These are phyloP conservation scores for Oryza longistaminata DNA, from an alignment of 176 grass and related monocot species.

Conservation along the genomic window DNA sequence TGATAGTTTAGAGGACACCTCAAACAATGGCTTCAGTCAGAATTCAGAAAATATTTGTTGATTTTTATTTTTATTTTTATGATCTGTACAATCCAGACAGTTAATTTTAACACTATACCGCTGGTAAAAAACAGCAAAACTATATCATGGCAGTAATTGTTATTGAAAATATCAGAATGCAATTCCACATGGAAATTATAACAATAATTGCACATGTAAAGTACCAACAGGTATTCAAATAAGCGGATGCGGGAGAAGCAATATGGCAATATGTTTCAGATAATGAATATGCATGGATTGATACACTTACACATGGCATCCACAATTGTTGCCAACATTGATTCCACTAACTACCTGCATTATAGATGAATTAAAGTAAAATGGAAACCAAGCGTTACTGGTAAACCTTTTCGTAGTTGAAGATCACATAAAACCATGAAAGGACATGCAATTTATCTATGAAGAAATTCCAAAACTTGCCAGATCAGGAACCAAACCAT, in stretches of 20 bases:
- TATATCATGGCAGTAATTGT: background rate
- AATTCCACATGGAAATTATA: background rate
- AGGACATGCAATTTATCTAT: background rate
- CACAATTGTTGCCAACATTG: constrained; percentile 86
- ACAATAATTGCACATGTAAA: background rate
- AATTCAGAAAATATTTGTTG: background rate
- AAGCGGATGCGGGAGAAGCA: background rate
- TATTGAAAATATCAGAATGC: background rate
- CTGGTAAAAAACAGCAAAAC: background rate
- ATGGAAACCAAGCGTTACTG: background rate
- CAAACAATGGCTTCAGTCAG: background rate
- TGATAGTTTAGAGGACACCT: background rate
- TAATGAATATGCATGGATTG: constrained; percentile 7
- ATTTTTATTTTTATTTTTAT: background rate
- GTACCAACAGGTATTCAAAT: background rate
- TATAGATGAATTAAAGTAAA: constrained; percentile 33
- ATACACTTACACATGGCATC: constrained; percentile 78
- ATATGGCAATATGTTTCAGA: background rate
- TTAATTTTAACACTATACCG: background rate
- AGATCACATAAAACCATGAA: constrained; percentile 2
- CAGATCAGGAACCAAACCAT: constrained; percentile 86
- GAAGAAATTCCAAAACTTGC: constrained; percentile 46
- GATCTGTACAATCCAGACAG: background rate
- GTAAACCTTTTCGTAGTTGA: background rate
- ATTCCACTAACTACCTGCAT: constrained; percentile 93